Base-by-base conservation (phyloP, 371 early-diverging fungal species). In the Thermomucor indicae-seudaticae region DNA sequence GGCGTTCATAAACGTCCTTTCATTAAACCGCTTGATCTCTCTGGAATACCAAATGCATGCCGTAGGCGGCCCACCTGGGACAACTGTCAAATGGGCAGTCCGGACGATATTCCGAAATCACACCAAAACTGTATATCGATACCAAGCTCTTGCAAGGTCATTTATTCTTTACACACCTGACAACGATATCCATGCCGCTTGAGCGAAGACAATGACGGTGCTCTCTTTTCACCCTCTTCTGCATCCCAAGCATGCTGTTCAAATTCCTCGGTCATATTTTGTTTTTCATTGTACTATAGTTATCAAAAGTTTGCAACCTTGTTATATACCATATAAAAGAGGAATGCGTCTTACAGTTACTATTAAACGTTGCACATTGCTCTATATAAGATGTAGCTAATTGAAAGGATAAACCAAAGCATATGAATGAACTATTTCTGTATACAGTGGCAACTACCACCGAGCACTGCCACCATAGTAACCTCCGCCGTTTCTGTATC, bases 381-480 rank as follows among this genome's bases (percentile, higher is more conserved):
- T n/a, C n/a, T n/a, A n/a, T n/a, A n/a, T 10, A 32, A 32, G 32
- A 7, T 10, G 14, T 14, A 32, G 32, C 14, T 7, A 7, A 32
- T 10, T 32, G 32, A 32, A 10, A 32, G 10, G 14, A 32, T 32
- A 32, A 32, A 10, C 32, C 14, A 7, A 32, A 32, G 14, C 32
- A 14, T 32, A 14, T 14, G 32, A 10, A 7, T 32, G 14, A 32
- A 32, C 14, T 7, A 32, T 32, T 10, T 32, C 32, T 14, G 7
- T 32, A 7, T 14, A 32, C 10, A 14, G 4, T 43, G 20, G 23
- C 28, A 32, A 51, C 51, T 43, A 51, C 24, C 51, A 19, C 16
- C 41, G 16, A 46, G 70, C 51, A 41, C 79, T 68, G 20, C 69
- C 64, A 32, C 76, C 66, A 39, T 63, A 58, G 30, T 62, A 52